phyloP scores from a whole-genome alignment of 805 yeast genomes.

The Saccharomycopsis schoenii region DNA sequence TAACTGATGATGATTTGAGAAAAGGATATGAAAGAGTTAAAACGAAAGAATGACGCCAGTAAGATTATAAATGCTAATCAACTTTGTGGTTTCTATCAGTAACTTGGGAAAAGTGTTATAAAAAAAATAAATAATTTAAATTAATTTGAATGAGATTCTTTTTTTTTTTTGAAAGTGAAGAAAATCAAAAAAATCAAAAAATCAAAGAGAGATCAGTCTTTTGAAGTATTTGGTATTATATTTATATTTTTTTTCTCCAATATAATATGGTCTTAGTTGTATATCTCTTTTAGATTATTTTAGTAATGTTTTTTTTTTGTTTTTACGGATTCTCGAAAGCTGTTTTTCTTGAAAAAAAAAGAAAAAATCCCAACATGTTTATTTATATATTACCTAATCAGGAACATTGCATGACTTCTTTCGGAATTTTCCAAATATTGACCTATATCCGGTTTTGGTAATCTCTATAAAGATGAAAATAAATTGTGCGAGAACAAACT shows the following conservation, averaged over 20 bases:
- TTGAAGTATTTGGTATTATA: not conserved
- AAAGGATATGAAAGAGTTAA: not conserved
- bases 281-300: not conserved
- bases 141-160: too few species aligned
- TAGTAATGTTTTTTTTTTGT: not conserved
- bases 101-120: too few species aligned
- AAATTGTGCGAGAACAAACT: not conserved
- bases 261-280: too few species aligned
- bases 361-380: not conserved
- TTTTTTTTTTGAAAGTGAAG: not conserved
- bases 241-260: not conserved
- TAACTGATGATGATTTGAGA: not conserved
- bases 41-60: not conserved
- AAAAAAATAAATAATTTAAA: too few species aligned
- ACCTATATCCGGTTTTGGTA: not conserved
- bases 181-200: not conserved
- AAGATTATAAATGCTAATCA: not conserved
- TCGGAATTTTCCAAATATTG: conserved; percentile 1
- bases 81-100: not conserved
- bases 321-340: not conserved
- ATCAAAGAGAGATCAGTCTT: not conserved
- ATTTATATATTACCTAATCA: not conserved
- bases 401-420: not conserved
- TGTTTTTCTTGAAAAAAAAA: not conserved
- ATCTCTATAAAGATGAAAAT: not conserved